These are phyloP conservation scores for Heterobasidion parviporum DNA, from an alignment of 1,284 basidiomycete genomes.

Conservation along the genomic window DNA sequence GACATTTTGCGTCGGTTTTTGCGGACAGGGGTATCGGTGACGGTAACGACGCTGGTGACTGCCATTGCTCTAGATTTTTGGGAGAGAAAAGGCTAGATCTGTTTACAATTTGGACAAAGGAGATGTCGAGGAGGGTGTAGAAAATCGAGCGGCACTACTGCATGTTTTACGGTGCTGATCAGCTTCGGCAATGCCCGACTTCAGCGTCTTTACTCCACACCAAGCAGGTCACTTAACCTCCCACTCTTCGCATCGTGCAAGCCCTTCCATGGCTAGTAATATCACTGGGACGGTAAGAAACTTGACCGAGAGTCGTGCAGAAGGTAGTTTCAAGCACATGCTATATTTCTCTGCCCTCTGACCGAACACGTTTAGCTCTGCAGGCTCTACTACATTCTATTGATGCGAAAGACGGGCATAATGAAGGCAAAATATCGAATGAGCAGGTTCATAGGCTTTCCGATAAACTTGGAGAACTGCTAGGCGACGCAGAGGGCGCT, in stretches of 20 bases:
- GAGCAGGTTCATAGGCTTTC: conserved; percentile 48
- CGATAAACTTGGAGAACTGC: conserved; percentile 49
- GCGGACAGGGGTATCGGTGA: conserved; percentile 24
- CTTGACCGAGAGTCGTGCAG: conserved; percentile 21
- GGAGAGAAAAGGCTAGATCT: background rate
- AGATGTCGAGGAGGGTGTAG: background rate
- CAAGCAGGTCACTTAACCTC: no score
- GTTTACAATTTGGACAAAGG: background rate
- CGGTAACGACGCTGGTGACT: conserved; percentile 35
- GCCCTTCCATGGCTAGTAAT: no score
- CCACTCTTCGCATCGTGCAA: no score
- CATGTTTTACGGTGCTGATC: no score
- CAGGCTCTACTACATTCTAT: conserved; percentile 41
- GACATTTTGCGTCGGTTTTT: conserved; percentile 51
- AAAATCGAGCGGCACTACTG: background rate
- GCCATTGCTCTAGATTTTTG: conserved; percentile 34
- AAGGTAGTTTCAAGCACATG: conserved; percentile 17
- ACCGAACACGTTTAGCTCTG: conserved; percentile 30
- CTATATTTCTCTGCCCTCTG: background rate
- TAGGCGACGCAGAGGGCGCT: conserved; percentile 30
- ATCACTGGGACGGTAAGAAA: background rate
- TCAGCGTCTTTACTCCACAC: no score
- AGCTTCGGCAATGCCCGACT: no score
- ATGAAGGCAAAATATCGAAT: conserved; percentile 29
- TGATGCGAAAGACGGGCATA: conserved; percentile 5